Evolutionary conservation across 2,329 filamentous ascomycete species (phyloP), one percentile per base, ranked within the genome.

Genomic region (Pseudopyrenochaeta lycopersici): DNA sequence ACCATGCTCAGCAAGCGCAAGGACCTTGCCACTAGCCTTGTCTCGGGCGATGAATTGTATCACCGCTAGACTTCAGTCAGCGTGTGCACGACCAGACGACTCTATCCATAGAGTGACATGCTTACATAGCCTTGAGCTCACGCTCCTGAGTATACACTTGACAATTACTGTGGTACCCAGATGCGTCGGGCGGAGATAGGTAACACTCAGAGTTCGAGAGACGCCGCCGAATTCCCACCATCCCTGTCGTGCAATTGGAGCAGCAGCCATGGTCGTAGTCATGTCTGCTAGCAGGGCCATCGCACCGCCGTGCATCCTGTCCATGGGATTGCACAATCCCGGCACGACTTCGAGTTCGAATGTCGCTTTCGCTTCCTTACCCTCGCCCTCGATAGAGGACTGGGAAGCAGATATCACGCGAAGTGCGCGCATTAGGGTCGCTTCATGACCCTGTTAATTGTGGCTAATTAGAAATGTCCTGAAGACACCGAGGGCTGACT

Each of bases 251-350:
- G 39, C 18, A n/a, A 42, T 42, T 27, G 39, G 39, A 27, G 39
- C 39, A 7, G 27, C 39, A 4, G 39, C 18, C 39, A 42, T 42
- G 10, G 39, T 42, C 17, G 39, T 42, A 30, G 20, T 27, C 39
- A 42, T 42, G 23, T 42, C 39, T 23, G 39, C 39, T 30, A 42
- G 39, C n/a, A 42, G 23, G 18, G 39, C 39, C 18, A 42, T 30
- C n/a, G 39, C 39, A 27, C 39, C 39, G 3, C 39, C 39, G 27
- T 42, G 39, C 39, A 42, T 42, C n/a, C 2, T 42, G 18, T 42
- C n/a, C 18, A 14, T 30, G 11, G 20, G 18, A 27, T 30, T 42
- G 27, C 39, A 42, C n/a, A 42, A 27, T 15, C 10, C 18, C 7
- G 39, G 39, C 23, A 42, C 11, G 3, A 42, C 39, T 23, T 42